Percentiles rank a stretch among this genome's conserved stretches.
These are phyloP conservation scores for Capsicum rhomboideum DNA, from an alignment of 257 asterid species.

Conservation along the genomic window DNA sequence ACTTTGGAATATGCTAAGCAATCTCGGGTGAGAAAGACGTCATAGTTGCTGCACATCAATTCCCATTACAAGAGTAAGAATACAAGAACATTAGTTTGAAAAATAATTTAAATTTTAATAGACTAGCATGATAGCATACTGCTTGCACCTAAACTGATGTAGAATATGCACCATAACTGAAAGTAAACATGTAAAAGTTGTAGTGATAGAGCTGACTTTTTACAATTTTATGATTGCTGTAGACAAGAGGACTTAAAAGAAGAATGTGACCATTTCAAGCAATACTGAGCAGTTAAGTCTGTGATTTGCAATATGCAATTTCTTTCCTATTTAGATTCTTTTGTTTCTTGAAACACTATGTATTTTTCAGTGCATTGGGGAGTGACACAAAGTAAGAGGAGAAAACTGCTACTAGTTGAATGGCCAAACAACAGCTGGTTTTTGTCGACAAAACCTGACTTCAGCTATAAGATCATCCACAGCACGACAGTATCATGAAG, in stretches of 20 bases:
- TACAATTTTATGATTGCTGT: background rate
- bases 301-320: background rate
- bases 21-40: conserved; percentile 57
- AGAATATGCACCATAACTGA: background rate
- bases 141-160: background rate
- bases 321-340: background rate
- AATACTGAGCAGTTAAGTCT: background rate
- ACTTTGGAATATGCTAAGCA: conserved; percentile 61
- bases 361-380: background rate
- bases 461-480: background rate
- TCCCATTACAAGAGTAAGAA: background rate
- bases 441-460: background rate
- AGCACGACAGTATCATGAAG: background rate
- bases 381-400: background rate
- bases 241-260: background rate
- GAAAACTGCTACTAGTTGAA: background rate
- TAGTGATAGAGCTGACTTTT: background rate
- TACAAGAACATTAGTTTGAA: background rate
- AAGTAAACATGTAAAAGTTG: background rate
- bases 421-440: background rate
- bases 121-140: background rate
- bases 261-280: background rate
- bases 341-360: background rate
- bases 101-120: background rate
- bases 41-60: conserved; percentile 58